Conservation (phyloP, 2,329 filamentous ascomycete species). For the Aspergillus sp. region DNA sequence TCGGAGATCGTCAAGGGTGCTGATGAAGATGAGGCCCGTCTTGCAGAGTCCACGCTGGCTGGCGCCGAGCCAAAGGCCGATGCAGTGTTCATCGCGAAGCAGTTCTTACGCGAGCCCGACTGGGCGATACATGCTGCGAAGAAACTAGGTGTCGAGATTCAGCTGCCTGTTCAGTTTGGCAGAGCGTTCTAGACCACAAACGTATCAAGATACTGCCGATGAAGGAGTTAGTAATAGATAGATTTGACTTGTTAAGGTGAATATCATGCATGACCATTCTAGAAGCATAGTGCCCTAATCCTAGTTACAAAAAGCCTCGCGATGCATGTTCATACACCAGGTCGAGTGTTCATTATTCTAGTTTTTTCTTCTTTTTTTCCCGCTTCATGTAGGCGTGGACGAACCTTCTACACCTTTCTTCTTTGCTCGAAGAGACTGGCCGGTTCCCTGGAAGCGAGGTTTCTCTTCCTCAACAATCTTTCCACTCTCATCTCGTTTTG, state of each 20-base stretch:
- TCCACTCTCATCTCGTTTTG: conserved; percentile 68
- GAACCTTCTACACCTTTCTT: conserved; percentile 56
- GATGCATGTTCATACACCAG: not conserved
- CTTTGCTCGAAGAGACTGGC: conserved; percentile 76
- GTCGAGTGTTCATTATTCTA: conserved; percentile 6
- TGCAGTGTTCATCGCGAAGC: conserved; percentile 52
- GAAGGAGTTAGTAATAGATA: not conserved
- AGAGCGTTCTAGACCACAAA: conserved; percentile 18
- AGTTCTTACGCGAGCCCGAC: conserved; percentile 57
- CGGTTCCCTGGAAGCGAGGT: conserved; percentile 79
- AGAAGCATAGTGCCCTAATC: not conserved
- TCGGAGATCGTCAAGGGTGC: conserved; percentile 45
- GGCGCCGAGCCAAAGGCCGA: conserved; percentile 41
- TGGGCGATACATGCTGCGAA: conserved; percentile 55
- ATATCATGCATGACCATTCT: conserved; percentile 5
- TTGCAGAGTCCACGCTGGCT: conserved; percentile 20
- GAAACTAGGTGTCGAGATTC: conserved; percentile 49
- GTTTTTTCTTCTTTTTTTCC: not conserved
- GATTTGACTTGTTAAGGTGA: not conserved
- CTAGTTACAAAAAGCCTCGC: not conserved
- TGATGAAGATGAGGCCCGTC: conserved; percentile 22
- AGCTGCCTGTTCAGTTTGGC: conserved; percentile 50
- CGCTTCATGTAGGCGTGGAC: conserved; percentile 36
- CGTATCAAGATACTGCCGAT: not conserved
- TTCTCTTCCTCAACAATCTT: conserved; percentile 63